Evolutionary conservation across 371 early-diverging fungal species (phyloP), one percentile per base, ranked within the genome.

Genomic region (Chytridium lagenaria): DNA sequence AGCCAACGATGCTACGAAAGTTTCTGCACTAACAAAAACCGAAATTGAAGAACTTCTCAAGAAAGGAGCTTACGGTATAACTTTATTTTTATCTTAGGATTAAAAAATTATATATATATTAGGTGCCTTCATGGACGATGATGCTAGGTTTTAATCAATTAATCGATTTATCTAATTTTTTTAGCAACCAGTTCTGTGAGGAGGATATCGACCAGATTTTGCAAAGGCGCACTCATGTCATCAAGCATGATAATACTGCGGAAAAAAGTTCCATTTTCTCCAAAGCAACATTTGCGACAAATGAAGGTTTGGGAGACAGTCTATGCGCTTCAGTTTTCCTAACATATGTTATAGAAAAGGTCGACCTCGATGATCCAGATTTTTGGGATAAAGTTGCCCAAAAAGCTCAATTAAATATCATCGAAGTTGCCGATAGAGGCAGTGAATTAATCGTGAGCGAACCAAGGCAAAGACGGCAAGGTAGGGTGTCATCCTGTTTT

Each of bases 321-420:
- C 39, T n/a, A 26, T 57, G 34, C 23, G 64, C 37, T 65, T 66
- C 12, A 31, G 30, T 84, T 84, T 26, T 83, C 78, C 19, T 69
- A 10, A n/a, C n/a, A n/a, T n/a, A n/a, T n/a, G n/a, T n/a, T 40
- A 1, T 34, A 57, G 40, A 44, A 51, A 86, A 86, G 63, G 90
- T 94, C 0, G 96, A 96, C 66, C 84, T 98, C 2, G 93, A 98
- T 70, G 99, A 98, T 81, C 98, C 99, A 1, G 89, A 95, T 70
- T 98, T 98, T 81, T 98, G 99, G 99, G 96, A 96, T 75, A 97
- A 96, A 80, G 92, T 96, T 84, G 95, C 97, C 0, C 86, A 91
- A 44, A 89, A 90, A 66, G 94, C 94, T 38, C 85, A 92, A 38
- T 84, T 95, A 37, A 87, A 92, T 50, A 78, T 88, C 1, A 86